Evolutionary conservation across 2,329 filamentous ascomycete species (phyloP).

Genomic region (Trichoderma endophyticum): DNA sequence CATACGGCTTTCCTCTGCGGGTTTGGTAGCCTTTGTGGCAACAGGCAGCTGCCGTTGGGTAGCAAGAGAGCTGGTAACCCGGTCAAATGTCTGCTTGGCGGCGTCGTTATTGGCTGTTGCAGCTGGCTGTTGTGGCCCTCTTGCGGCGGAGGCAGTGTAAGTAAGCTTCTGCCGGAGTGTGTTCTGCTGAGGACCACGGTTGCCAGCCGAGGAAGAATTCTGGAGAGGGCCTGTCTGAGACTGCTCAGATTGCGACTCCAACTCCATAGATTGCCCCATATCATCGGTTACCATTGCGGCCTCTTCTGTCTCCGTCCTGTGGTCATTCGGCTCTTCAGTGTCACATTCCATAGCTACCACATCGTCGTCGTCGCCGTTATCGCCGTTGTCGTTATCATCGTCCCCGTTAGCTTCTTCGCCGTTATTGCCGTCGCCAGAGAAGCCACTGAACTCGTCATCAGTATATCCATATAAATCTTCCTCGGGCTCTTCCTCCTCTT

Average conservation of each 20-base stretch:
- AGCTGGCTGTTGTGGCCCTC: conserved; percentile 44
- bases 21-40: not conserved
- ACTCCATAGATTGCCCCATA: conserved; percentile 29
- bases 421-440: conserved; percentile 23
- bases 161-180: conserved; percentile 34
- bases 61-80: not conserved
- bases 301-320: not conserved
- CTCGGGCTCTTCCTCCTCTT: conserved; percentile 37
- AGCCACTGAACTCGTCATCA: conserved; percentile 29
- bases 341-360: conserved; percentile 42
- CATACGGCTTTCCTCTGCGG: conserved; percentile 24
- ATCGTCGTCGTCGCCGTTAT: conserved; percentile 38
- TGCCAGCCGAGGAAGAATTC: conserved; percentile 50
- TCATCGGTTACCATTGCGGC: not conserved
- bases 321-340: conserved; percentile 23
- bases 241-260: not conserved
- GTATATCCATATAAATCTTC: conserved; percentile 21
- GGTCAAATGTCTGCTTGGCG: not conserved
- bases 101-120: conserved; percentile 19
- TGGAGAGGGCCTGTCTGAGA: conserved; percentile 52
- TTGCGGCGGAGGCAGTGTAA: conserved; percentile 45
- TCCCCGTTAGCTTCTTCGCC: conserved; percentile 29
- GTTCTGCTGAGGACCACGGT: conserved; percentile 35
- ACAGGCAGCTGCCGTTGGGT: not conserved
- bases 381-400: conserved; percentile 25